Evolutionary conservation across 1,284 basidiomycete species (phyloP).

Genomic region (Phylloboletellus chloephorus): DNA sequence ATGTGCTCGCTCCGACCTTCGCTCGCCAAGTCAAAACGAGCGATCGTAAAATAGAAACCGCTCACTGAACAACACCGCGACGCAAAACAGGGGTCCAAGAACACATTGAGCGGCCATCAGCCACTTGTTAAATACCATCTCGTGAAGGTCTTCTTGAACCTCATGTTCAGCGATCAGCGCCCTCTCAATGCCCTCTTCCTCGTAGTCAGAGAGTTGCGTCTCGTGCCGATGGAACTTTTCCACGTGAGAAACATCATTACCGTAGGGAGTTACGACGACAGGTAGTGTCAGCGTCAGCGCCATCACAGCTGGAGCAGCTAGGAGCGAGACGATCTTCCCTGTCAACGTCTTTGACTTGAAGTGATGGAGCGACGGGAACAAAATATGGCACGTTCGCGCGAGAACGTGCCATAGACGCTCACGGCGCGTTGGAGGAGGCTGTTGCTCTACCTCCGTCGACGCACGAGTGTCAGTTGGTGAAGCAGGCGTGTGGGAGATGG

Average conservation of each 20-base stretch:
- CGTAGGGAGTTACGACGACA: constrained; percentile 72
- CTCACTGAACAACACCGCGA: constrained; percentile 70
- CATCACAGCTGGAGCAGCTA: constrained; percentile 85
- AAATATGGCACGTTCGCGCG: constrained; percentile 46
- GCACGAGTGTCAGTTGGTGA: constrained; percentile 41
- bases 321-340: constrained; percentile 70
- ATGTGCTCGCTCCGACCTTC: constrained; percentile 54
- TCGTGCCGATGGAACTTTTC: constrained; percentile 38
- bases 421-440: constrained; percentile 35
- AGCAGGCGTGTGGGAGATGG: constrained; percentile 52
- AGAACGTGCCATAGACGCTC: constrained; percentile 41
- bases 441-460: constrained; percentile 41
- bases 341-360: constrained; percentile 69
- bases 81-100: constrained; percentile 73
- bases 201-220: constrained; percentile 54
- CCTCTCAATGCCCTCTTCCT: constrained; percentile 57
- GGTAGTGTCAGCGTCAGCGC: constrained; percentile 86
- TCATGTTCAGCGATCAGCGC: constrained; percentile 62
- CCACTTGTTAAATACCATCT: constrained; percentile 72
- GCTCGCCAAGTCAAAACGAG: constrained; percentile 7
- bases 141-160: constrained; percentile 57
- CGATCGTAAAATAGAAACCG: constrained; percentile 14
- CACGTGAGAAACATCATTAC: constrained; percentile 33
- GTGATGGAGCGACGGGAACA: constrained; percentile 85
- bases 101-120: constrained; percentile 77